A percentile compares a stretch with the other conserved stretches of the same genome.
Evolutionary conservation across 2,329 filamentous ascomycete genomes (phyloP).

Genomic region (Fusarium liriodendri): DNA sequence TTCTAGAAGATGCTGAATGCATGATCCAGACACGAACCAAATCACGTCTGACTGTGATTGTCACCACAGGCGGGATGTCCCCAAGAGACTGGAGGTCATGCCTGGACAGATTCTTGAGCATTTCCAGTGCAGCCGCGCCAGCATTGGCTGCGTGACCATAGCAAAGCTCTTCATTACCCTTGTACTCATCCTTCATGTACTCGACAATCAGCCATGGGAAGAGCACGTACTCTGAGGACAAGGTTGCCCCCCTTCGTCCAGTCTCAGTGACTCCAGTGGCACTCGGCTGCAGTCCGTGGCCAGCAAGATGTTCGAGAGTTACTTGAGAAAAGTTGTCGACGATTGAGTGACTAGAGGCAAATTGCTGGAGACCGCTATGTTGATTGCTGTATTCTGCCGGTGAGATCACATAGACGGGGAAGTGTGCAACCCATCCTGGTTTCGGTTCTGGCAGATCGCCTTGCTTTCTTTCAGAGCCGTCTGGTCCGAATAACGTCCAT

Average conservation of each 20-base stretch:
- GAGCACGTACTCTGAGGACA: constrained; percentile 19
- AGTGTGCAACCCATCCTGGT: constrained; percentile 30
- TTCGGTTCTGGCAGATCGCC: constrained; percentile 16
- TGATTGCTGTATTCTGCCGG: neutral
- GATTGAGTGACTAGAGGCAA: constrained; percentile 15
- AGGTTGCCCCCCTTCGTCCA: neutral
- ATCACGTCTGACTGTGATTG: constrained; percentile 18
- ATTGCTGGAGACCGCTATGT: neutral
- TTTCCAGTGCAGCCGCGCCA: constrained; percentile 16
- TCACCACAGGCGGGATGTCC: constrained; percentile 22
- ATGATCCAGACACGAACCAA: constrained; percentile 29
- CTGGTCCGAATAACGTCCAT: constrained; percentile 21
- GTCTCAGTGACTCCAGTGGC: constrained; percentile 11
- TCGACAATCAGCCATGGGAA: constrained; percentile 34
- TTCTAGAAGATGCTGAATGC: constrained; percentile 6
- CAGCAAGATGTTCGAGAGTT: constrained; percentile 18
- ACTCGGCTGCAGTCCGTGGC: constrained; percentile 18
- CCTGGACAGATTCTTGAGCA: constrained; percentile 17
- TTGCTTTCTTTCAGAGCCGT: neutral
- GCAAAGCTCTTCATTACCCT: constrained; percentile 4
- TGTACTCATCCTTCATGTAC: constrained; percentile 19
- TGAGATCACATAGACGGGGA: constrained; percentile 21
- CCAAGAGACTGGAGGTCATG: constrained; percentile 5
- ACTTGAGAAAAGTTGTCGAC: constrained; percentile 25
- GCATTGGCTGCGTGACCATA: constrained; percentile 23